Evolutionary conservation across 345 rosid genomes (phyloP).

Genomic region (Xanthoceras sorbifolium): DNA sequence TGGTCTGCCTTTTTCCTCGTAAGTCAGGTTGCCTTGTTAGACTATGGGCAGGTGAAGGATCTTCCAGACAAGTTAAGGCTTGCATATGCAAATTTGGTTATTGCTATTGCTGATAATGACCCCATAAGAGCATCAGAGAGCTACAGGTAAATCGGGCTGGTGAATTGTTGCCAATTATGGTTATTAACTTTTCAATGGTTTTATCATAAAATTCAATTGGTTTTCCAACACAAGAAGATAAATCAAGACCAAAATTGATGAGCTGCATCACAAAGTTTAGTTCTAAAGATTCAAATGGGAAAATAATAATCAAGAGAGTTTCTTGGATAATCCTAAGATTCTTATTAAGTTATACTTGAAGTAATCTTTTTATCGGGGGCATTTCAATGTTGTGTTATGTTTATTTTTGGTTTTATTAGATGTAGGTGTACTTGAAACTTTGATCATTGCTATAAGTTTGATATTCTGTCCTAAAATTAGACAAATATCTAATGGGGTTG

Average conservation of each 20-base stretch:
- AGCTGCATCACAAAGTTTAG: background rate
- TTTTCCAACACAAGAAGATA: conserved; percentile 13
- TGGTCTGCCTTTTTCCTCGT: conserved; percentile 17
- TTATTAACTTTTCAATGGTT: background rate
- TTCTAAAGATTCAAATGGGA: background rate
- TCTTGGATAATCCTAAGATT: background rate
- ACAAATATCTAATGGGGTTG: conserved; percentile 3
- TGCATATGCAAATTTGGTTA: conserved; percentile 82
- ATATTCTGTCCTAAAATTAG: background rate
- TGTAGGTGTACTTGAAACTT: background rate
- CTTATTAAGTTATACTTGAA: background rate
- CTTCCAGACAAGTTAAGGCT: conserved; percentile 80
- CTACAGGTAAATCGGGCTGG: conserved; percentile 54
- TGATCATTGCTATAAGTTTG: background rate
- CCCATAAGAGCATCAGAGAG: conserved; percentile 60
- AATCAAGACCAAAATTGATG: background rate
- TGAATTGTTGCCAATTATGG: background rate
- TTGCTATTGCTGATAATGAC: conserved; percentile 84
- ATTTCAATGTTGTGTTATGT: background rate
- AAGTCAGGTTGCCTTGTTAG: conserved; percentile 84
- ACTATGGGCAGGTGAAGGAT: conserved; percentile 98
- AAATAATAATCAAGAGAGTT: conserved; percentile 1
- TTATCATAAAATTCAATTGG: conserved; percentile 8
- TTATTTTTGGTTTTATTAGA: conserved; percentile 4
- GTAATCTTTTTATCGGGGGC: background rate